Conservation (phyloP, 2,329 filamentous ascomycete species). For the Fusarium protoensiforme region DNA sequence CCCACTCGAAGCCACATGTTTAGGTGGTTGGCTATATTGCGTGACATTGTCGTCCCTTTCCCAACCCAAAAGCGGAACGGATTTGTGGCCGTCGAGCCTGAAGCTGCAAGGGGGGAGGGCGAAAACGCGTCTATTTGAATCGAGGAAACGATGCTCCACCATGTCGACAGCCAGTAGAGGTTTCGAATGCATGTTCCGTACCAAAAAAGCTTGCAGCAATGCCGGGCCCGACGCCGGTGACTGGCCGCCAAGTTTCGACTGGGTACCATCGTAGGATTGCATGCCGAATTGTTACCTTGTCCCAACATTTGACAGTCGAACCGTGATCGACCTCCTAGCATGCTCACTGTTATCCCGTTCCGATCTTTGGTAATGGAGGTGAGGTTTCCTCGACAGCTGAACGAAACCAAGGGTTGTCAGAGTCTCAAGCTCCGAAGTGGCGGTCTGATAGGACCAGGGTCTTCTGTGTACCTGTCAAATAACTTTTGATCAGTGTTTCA, state of each 20-base stretch:
- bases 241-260: background rate
- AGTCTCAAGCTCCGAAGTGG: slow-evolving; percentile 13
- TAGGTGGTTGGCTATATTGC: slow-evolving; percentile 14
- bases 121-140: background rate
- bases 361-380: background rate
- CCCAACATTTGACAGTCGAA: background rate
- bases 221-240: background rate
- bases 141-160: background rate
- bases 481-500: slow-evolving; percentile 9
- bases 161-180: background rate
- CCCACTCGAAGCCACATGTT: slow-evolving; percentile 11
- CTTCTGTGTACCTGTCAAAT: background rate
- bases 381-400: background rate
- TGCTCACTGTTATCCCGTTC: background rate
- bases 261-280: background rate
- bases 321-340: background rate
- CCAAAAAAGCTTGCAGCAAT: slow-evolving; percentile 2
- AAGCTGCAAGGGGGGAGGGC: background rate
- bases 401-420: background rate
- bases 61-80: background rate
- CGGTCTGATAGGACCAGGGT: slow-evolving; percentile 17
- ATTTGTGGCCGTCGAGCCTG: background rate
- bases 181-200: background rate
- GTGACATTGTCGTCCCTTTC: background rate
- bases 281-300: background rate